Evolutionary conservation across 2,329 filamentous ascomycete species (phyloP), one percentile per base, ranked within the genome.

Genomic region (Verticillium dahliae): DNA sequence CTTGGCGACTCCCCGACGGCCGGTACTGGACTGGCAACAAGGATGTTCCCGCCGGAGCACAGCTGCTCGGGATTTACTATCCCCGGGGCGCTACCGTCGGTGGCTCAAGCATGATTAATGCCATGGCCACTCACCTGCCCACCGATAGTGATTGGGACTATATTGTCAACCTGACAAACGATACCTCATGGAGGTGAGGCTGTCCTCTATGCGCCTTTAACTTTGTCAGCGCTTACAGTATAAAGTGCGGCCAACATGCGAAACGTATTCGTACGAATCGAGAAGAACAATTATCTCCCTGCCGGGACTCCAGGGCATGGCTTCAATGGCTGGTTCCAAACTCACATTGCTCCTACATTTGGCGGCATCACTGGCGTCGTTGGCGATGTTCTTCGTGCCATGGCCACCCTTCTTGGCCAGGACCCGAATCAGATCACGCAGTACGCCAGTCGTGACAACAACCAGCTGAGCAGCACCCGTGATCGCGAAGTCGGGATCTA

Each of bases 131-230:
- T 18, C 68, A 81, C 52, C 78, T 79, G 61, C 80, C 82, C 0
- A 75, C 81, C 61, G 74, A 78, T 59, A 77, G 74, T 22, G 82
- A 85, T 66, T 85, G 79, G 69, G 73, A 79, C 34, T 71, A 79
- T 65, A 78, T 85, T 60, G 74, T 75, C 3, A 68, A 70, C 10
- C 65, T 85, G 22, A 85, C 82, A 4, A 80, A 81, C 3, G 82
- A 85, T 62, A 63, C 69, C 1, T 78, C 79, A 0, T 85, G 82
- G 81, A 45, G 68, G 72, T 0, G 72, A 81, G 0, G 15, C n/a
- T 45, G 37, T 38, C 15, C 18, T 22, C 39, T 45, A n/a, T 6
- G 10, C 15, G 13, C 39, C 27, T 27, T 27, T 27, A 27, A 45
- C 39, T n/a, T 7, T 9, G 15, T 2, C 15, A 11, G 39, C 18